Evolutionary conservation across 163 green algal genomes (phyloP), one percentile per base, ranked within the genome.

Genomic region (Coccomyxa subellipsoidea): DNA sequence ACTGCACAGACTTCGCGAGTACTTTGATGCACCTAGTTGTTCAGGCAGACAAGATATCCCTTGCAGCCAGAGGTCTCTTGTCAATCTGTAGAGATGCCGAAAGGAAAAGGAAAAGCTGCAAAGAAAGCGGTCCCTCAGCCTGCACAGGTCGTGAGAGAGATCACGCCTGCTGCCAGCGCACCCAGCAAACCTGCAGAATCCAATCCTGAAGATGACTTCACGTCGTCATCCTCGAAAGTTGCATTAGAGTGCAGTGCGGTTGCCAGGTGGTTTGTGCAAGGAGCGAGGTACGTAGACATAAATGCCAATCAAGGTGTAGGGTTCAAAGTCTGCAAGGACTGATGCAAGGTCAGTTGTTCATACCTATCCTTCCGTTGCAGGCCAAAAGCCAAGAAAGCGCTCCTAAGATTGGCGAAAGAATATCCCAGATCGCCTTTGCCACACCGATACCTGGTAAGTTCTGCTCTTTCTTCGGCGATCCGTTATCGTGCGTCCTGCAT

Each of bases 301-400:
- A 27, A 8, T 18, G 23, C 1, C 23, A 12, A 59, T 59, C 23
- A 59, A 18, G 15, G 47, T 59, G 47, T 59, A 59, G 47, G 47
- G 47, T 59, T 59, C 15, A 18, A 18, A 59, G 47, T 59, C 23
- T 59, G 15, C 21, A 27, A 59, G 21, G 15, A 59, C 15, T 59
- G 47, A 59, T 59, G 47, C 47, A 59, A 18, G 47, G 47, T 59
- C 47, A 59, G 21, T 18, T 59, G 47, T 59, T 59, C 47, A 27
- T 18, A 59, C 47, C 21, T 27, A 18, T 59, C 15, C 21, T 2
- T 59, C 23, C 5, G 80, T 7, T 73, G 80, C 85, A 94, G 90
- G 83, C 66, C 85, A 34, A 92, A 92, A 76, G 90, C 90, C 5
- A 92, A 91, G 73, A 87, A 88, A 79, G 83, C 87, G 3, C 84